Evolutionary conservation across 2,329 filamentous ascomycete genomes (phyloP).

Genomic region (Fusarium bactridioides): DNA sequence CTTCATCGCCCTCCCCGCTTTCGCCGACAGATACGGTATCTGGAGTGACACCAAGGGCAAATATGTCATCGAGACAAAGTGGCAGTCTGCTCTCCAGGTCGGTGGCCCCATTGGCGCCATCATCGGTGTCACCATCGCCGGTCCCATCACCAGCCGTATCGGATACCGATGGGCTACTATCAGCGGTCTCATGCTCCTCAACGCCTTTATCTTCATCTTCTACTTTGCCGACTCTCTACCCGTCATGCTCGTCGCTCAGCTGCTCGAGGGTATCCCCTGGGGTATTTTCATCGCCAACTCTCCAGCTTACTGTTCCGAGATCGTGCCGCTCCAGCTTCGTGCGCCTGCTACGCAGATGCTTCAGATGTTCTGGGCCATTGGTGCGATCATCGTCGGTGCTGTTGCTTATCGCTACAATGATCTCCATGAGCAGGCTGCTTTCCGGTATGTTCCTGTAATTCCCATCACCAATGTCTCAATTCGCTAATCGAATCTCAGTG

Average conservation of each 20-base stretch:
- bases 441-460: constrained; percentile 8
- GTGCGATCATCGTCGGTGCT: constrained; percentile 65
- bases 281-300: constrained; percentile 70
- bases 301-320: constrained; percentile 67
- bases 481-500: constrained; percentile 43
- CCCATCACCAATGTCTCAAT: constrained; percentile 19
- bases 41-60: constrained; percentile 24
- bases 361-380: constrained; percentile 72
- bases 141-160: constrained; percentile 48
- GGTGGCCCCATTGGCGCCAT: constrained; percentile 48
- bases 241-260: constrained; percentile 59
- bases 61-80: constrained; percentile 49
- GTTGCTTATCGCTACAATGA: constrained; percentile 61
- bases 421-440: constrained; percentile 2
- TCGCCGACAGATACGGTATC: constrained; percentile 51
- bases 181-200: constrained; percentile 48
- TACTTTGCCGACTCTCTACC: constrained; percentile 59
- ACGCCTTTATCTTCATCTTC: constrained; percentile 55
- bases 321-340: constrained; percentile 64
- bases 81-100: constrained; percentile 50
- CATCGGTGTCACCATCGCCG: constrained; percentile 48
- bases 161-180: constrained; percentile 51
- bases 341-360: constrained; percentile 66
- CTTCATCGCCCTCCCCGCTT: constrained; percentile 53
- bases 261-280: constrained; percentile 68